Evolutionary conservation across 2,329 filamentous ascomycete species (phyloP).

Genomic region (Pseudopyrenochaeta lycopersici): DNA sequence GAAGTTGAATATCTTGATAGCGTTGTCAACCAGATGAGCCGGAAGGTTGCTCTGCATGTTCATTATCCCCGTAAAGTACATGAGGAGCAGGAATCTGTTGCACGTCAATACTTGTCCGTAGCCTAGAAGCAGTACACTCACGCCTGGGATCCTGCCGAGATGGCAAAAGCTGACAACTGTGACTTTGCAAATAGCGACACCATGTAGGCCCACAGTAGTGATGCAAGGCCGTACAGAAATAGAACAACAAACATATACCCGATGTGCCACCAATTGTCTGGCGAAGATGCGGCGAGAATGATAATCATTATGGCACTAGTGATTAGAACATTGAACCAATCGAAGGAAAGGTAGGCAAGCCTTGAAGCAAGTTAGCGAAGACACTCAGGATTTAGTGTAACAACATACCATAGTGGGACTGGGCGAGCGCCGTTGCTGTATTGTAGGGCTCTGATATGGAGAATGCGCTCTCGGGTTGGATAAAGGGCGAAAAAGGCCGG

Average conservation of each 20-base stretch:
- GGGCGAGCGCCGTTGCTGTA: slow-evolving; percentile 88
- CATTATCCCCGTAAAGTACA: slow-evolving; percentile 51
- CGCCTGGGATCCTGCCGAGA: slow-evolving; percentile 77
- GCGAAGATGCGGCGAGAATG: slow-evolving; percentile 65
- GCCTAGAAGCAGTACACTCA: slow-evolving; percentile 27
- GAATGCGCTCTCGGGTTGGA: slow-evolving; percentile 78
- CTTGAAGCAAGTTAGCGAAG: background rate
- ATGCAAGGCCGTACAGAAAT: slow-evolving; percentile 78
- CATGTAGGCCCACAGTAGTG: slow-evolving; percentile 77
- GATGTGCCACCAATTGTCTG: slow-evolving; percentile 74
- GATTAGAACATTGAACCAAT: slow-evolving; percentile 74
- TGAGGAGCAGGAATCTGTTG: slow-evolving; percentile 52
- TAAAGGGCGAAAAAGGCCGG: slow-evolving; percentile 88
- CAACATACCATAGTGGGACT: slow-evolving; percentile 72
- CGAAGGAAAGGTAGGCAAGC: slow-evolving; percentile 78
- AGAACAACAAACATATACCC: slow-evolving; percentile 82
- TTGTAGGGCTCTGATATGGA: slow-evolving; percentile 80
- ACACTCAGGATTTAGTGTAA: background rate
- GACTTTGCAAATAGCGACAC: slow-evolving; percentile 79
- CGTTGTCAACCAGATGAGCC: slow-evolving; percentile 14
- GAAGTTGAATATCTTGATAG: slow-evolving; percentile 75
- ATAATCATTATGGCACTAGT: slow-evolving; percentile 72
- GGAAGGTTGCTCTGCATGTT: slow-evolving; percentile 21
- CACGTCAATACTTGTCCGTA: background rate
- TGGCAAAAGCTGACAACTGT: slow-evolving; percentile 82